Evolutionary conservation across 1,284 basidiomycete species (phyloP).

Genomic region (Taiwanofungus camphoratus): DNA sequence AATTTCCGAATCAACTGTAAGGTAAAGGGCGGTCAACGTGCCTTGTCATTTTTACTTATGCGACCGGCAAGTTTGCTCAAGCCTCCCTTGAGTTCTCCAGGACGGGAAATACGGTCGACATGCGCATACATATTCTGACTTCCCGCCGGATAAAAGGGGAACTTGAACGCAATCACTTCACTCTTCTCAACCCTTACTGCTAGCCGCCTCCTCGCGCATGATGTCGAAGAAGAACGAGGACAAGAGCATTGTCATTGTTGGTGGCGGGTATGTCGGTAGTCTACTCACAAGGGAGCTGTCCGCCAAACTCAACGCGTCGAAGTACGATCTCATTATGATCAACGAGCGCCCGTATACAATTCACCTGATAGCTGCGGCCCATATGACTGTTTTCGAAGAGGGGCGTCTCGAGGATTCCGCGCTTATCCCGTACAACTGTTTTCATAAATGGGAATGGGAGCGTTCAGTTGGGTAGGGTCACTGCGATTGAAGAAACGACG

Average conservation of each 20-base stretch:
- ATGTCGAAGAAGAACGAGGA: conserved; percentile 20
- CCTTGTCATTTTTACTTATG: too few relatives aligned
- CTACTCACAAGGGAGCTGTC: conserved; percentile 28
- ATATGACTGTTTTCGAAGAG: conserved; percentile 29
- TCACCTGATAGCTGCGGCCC: conserved; percentile 29
- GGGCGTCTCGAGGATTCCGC: conserved; percentile 29
- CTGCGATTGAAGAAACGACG: conserved; percentile 35
- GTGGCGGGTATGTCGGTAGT: conserved; percentile 31
- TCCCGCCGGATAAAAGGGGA: too few relatives aligned
- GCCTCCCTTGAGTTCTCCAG: too few relatives aligned
- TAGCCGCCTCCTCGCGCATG: conserved; percentile 18
- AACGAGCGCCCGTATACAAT: conserved; percentile 30
- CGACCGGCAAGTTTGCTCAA: too few relatives aligned
- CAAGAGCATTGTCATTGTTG: conserved; percentile 34
- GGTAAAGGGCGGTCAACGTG: too few relatives aligned
- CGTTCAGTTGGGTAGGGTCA: conserved; percentile 38
- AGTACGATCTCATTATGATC: conserved; percentile 31
- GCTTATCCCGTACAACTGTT: conserved; percentile 39
- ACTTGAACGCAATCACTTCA: too few relatives aligned
- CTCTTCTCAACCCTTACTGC: too few relatives aligned
- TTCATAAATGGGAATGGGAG: conserved; percentile 42
- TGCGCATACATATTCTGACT: too few relatives aligned
- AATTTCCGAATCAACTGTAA: too few relatives aligned
- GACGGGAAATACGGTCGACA: too few relatives aligned
- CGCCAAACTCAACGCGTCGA: conserved; percentile 26